These are phyloP conservation scores for Zygoascus biomembranicola DNA, from an alignment of 805 yeast species.

Conservation along the genomic window DNA sequence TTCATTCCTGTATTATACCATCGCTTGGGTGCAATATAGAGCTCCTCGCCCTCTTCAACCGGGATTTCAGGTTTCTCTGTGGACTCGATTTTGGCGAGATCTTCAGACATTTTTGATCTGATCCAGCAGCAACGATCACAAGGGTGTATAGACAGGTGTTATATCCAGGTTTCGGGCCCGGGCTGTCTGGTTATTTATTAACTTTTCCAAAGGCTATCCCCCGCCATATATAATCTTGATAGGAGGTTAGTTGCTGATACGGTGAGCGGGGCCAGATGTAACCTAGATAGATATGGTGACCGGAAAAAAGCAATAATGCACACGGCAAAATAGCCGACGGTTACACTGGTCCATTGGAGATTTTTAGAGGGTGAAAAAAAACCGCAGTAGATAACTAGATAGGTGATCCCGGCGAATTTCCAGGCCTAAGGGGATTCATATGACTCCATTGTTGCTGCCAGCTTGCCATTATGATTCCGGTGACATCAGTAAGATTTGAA, in stretches of 20 bases:
- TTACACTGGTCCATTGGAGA: too few relatives aligned
- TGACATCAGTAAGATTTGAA: too few relatives aligned
- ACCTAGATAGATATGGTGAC: neutral
- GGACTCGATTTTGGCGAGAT: neutral
- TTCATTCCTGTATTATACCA: conserved; percentile 21
- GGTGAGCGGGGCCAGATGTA: neutral
- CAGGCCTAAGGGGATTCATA: too few relatives aligned
- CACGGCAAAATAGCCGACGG: neutral
- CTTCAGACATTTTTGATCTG: neutral
- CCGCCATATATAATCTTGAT: neutral
- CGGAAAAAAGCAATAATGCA: neutral
- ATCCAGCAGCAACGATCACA: neutral
- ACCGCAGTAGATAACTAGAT: too few relatives aligned
- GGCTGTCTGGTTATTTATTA: neutral
- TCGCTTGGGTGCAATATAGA: neutral
- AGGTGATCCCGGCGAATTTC: too few relatives aligned
- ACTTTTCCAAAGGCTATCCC: neutral
- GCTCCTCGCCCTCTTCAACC: neutral
- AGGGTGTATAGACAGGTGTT: neutral
- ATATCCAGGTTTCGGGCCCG: neutral
- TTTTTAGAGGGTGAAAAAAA: too few relatives aligned
- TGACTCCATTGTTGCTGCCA: too few relatives aligned
- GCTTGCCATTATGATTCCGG: too few relatives aligned
- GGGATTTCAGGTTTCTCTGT: neutral
- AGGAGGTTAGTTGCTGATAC: neutral